Evolutionary conservation across 2,329 filamentous ascomycete genomes (phyloP).

Genomic region (Orbilia ellipsospora): DNA sequence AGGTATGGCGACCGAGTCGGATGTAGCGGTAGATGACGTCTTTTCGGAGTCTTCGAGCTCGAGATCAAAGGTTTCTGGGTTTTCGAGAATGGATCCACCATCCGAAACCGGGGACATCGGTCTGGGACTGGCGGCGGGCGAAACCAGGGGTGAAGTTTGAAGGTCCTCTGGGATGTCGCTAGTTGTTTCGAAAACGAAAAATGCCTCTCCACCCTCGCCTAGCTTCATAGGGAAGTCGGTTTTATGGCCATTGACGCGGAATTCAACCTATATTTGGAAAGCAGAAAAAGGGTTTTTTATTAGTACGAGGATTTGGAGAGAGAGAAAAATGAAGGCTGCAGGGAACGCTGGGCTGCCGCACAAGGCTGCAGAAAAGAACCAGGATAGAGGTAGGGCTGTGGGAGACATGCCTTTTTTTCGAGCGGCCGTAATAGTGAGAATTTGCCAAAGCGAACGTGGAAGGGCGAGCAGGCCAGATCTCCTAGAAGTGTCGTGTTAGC

Average conservation of each 20-base stretch:
- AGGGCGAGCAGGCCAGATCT: conserved; percentile 87
- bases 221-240: conserved; percentile 98
- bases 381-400: neutral
- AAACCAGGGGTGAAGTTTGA: conserved; percentile 93
- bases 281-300: conserved; percentile 6
- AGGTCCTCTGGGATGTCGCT: conserved; percentile 90
- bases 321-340: neutral
- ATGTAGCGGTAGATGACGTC: conserved; percentile 57
- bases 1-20: conserved; percentile 50
- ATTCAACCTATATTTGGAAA: conserved; percentile 74
- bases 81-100: conserved; percentile 61
- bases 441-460: conserved; percentile 98
- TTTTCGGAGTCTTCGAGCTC: conserved; percentile 55
- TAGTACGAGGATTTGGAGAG: conserved; percentile 10
- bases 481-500: conserved; percentile 62
- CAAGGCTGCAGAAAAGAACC: conserved; percentile 17
- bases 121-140: conserved; percentile 83
- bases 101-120: conserved; percentile 58
- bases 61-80: conserved; percentile 67
- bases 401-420: conserved; percentile 81
- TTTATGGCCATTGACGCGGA: conserved; percentile 90
- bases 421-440: conserved; percentile 94
- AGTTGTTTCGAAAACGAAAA: conserved; percentile 97
- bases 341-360: neutral
- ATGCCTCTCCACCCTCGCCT: conserved; percentile 95